Evolutionary conservation across 1,284 basidiomycete genomes (phyloP).

Genomic region (Cerioporus squamosus): DNA sequence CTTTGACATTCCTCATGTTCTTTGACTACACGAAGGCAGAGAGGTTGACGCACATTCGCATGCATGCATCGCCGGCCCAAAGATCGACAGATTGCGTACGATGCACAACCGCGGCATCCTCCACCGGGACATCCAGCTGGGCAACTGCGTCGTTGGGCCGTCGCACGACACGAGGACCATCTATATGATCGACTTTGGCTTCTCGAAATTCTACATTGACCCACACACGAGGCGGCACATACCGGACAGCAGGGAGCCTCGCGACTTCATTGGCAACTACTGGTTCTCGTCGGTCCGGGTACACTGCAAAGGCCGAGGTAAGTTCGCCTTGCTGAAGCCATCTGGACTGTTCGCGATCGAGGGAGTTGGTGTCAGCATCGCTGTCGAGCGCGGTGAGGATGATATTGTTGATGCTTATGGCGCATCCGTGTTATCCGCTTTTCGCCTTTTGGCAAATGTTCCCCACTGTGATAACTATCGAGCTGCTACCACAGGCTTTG

Average conservation of each 20-base stretch:
- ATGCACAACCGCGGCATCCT: constrained; percentile 76
- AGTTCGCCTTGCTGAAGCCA: constrained; percentile 15
- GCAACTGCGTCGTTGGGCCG: constrained; percentile 70
- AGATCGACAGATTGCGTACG: constrained; percentile 70
- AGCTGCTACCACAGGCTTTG: too few relatives aligned
- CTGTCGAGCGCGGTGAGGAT: background rate
- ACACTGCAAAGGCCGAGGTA: constrained; percentile 75
- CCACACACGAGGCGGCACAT: constrained; percentile 64
- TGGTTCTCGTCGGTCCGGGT: constrained; percentile 78
- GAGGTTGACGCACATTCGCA: constrained; percentile 10
- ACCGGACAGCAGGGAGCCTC: constrained; percentile 63
- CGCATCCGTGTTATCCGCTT: too few relatives aligned
- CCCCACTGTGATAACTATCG: too few relatives aligned
- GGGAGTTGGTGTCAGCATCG: background rate
- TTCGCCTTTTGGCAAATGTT: too few relatives aligned
- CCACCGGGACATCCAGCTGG: constrained; percentile 78
- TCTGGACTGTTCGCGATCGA: too few relatives aligned
- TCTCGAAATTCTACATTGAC: constrained; percentile 77
- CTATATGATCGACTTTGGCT: constrained; percentile 85
- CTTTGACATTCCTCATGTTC: constrained; percentile 6
- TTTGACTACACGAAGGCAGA: background rate
- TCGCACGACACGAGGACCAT: constrained; percentile 59
- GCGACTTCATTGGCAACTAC: constrained; percentile 81
- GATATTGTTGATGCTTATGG: background rate
- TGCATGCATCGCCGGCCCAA: constrained; percentile 1